Conservation (phyloP, 176 grass and related monocot species). For the Oropetium thomaeum region DNA sequence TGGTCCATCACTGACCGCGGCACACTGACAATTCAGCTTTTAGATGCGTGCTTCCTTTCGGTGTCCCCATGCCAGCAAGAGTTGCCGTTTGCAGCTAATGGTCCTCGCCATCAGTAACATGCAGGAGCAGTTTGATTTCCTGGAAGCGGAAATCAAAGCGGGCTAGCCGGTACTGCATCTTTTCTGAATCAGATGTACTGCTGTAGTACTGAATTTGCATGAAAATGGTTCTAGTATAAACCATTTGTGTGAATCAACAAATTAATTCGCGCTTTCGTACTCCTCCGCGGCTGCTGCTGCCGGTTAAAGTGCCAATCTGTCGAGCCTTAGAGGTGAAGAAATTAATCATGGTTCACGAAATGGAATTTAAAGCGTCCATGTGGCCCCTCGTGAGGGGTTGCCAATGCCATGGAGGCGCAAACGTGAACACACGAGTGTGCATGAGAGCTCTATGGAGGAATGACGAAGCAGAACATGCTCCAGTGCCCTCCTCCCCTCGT, state of each 20-base stretch:
- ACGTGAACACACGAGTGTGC: neutral
- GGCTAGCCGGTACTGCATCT: neutral
- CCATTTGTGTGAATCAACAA: neutral
- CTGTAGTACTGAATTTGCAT: no score
- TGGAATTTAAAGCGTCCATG: conserved; percentile 8
- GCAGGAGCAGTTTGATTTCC: neutral
- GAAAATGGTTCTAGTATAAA: neutral
- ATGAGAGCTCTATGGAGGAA: no score
- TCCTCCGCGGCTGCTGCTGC: neutral
- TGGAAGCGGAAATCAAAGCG: neutral
- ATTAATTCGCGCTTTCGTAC: neutral
- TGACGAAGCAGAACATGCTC: neutral
- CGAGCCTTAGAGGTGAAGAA: conserved; percentile 1
- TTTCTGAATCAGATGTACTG: no score
- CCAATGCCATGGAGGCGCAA: neutral
- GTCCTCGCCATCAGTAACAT: neutral
- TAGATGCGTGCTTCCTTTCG: neutral
- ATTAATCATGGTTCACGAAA: neutral
- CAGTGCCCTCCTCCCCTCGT: no score
- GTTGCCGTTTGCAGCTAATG: neutral
- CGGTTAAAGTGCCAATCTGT: neutral
- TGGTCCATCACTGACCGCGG: neutral
- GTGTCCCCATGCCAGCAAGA: neutral
- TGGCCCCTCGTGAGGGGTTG: conserved; percentile 15
- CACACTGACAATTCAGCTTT: neutral